Base-by-base conservation (phyloP, 2,329 filamentous ascomycete species). In the Aspergillus neoniger region DNA sequence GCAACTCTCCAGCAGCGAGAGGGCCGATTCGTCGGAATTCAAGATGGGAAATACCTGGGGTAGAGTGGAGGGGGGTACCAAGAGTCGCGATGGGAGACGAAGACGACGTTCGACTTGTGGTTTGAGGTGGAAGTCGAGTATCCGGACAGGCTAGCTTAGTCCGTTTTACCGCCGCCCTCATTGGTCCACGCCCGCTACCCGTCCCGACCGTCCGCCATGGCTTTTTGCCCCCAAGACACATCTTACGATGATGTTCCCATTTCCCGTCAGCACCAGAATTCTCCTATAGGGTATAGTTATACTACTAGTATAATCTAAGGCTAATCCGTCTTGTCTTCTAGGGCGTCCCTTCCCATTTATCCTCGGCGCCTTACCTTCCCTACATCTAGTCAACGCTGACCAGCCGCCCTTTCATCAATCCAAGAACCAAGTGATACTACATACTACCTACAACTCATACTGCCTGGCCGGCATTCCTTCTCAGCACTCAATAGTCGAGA, bases 121-220 rank as follows among this genome's bases (percentile, higher is more conserved):
- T 75, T 75, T 72, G 74, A 76, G 70, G 71, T 74, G 70, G 74
- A 76, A 73, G 73, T 70, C 70, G 72, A 74, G 72, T 62, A 70
- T 72, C 72, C 70, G 74, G 70, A 69, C 62, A 57, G 59, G 62
- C 66, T 70, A 73, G 71, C 69, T 69, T 71, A 68, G 69, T 69
- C 69, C 65, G 63, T 70, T 77, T 76, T 72, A 65, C 64, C 67
- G 23, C 64, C 53, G 39, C 58, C 48, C 67, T 76, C 63, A 76
- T 77, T 77, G 74, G 74, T 61, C 65, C 58, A 41, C 61, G 49
- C 59, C 63, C 65, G 63, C 65, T 64, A 58, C 55, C 63, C 55
- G 41, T 63, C 64, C 60, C 60, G 61, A 63, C 58, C 60, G 53
- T 19, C 59, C 57, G 49, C 57, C 52, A 36, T 36, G 7, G 28